Evolutionary conservation across 306 rosid genomes (phyloP).

Genomic region (Malus orientalis): DNA sequence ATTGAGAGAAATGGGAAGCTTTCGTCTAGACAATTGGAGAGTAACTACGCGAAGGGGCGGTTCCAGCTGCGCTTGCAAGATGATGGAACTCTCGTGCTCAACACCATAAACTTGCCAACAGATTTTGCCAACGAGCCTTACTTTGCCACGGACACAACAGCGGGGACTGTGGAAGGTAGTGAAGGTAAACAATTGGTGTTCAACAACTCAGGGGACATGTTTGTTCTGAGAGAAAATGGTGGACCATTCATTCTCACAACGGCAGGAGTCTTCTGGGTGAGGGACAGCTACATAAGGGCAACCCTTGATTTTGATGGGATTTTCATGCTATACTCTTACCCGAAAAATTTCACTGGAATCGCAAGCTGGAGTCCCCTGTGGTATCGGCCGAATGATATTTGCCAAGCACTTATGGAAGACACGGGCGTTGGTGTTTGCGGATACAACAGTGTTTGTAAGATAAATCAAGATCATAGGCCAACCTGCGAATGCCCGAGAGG

Average conservation of each 20-base stretch:
- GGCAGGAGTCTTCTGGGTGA: background rate
- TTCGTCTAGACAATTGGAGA: slow-evolving; percentile 11
- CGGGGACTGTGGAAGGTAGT: background rate
- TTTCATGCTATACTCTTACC: slow-evolving; percentile 24
- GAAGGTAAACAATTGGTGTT: slow-evolving; percentile 29
- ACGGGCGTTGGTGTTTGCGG: slow-evolving; percentile 38
- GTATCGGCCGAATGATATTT: slow-evolving; percentile 6
- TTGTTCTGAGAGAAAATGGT: slow-evolving; percentile 19
- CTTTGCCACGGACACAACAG: background rate
- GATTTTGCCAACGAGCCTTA: background rate
- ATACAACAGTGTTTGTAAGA: slow-evolving; percentile 35
- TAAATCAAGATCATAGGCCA: slow-evolving; percentile 8
- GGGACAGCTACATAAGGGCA: slow-evolving; percentile 26
- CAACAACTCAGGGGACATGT: slow-evolving; percentile 25
- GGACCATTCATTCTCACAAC: background rate
- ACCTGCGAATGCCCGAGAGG: slow-evolving; percentile 19
- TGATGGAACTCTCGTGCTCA: slow-evolving; percentile 34
- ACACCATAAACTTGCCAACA: slow-evolving; percentile 10
- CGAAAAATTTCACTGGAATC: slow-evolving; percentile 12
- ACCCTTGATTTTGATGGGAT: slow-evolving; percentile 45
- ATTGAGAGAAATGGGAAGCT: slow-evolving; percentile 9
- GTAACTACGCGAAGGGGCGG: slow-evolving; percentile 32
- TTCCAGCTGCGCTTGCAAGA: slow-evolving; percentile 21
- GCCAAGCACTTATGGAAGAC: background rate
- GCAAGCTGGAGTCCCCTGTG: slow-evolving; percentile 5